Evolutionary conservation across 495 filamentous ascomycete genomes (phyloP).

Genomic region (Xylaria curta): DNA sequence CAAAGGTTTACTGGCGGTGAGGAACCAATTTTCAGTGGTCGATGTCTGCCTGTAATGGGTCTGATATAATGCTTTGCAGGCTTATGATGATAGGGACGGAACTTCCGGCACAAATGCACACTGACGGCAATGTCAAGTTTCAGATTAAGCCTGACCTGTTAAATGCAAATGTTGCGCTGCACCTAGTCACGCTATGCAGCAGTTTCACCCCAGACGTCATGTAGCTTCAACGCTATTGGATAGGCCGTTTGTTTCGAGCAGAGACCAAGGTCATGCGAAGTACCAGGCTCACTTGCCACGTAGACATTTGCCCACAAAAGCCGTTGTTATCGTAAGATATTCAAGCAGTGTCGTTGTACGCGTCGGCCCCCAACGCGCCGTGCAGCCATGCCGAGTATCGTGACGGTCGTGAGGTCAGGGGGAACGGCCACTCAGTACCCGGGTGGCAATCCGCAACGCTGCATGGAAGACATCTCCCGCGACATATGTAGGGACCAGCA

Average conservation of each 20-base stretch:
- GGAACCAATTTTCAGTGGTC: constrained; percentile 7
- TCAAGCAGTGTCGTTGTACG: constrained; percentile 7
- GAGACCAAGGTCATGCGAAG: constrained; percentile 22
- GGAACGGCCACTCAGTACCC: constrained; percentile 9
- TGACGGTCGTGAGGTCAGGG: constrained; percentile 19
- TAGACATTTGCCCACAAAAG: constrained; percentile 21
- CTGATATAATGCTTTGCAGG: constrained; percentile 19
- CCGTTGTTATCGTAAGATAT: constrained; percentile 20
- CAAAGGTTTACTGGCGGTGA: constrained; percentile 8
- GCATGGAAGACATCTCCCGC: constrained; percentile 18
- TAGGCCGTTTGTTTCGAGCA: constrained; percentile 10
- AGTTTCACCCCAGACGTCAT: constrained; percentile 14
- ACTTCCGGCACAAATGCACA: constrained; percentile 21
- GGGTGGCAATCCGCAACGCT: constrained; percentile 21
- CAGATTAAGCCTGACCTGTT: constrained; percentile 20
- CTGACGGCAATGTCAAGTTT: constrained; percentile 25
- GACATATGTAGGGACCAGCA: neutral
- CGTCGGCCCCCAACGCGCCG: neutral
- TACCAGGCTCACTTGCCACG: constrained; percentile 24
- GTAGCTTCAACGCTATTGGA: constrained; percentile 18
- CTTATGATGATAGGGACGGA: constrained; percentile 18
- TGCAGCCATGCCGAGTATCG: constrained; percentile 13
- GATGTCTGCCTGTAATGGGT: constrained; percentile 5
- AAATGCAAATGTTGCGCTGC: constrained; percentile 14
- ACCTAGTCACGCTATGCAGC: constrained; percentile 20